Conservation (phyloP, 208 protist genomes). For the Borovskyia barvae region DNA sequence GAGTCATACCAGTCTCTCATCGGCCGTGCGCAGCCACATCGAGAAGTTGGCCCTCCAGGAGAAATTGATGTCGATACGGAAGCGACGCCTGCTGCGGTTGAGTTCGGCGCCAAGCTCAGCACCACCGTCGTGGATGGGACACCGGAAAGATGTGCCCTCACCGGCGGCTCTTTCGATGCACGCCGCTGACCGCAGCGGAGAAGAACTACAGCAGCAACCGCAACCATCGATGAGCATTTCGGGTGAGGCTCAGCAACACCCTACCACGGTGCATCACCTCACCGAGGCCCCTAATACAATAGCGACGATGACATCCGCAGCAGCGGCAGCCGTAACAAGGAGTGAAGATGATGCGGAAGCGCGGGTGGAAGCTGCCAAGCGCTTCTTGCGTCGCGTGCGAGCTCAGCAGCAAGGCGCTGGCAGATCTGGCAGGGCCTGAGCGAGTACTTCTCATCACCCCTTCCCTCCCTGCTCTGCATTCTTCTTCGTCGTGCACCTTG, state of each 20-base stretch:
- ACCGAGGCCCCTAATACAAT: no score
- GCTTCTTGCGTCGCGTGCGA: constrained; percentile 19
- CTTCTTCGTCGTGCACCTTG: background rate
- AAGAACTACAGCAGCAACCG: constrained; percentile 1
- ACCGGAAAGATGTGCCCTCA: no score
- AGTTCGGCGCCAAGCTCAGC: no score
- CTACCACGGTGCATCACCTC: no score
- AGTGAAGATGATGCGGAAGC: no score
- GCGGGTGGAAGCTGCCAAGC: constrained; percentile 15
- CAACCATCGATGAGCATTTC: background rate
- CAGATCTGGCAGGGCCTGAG: no score
- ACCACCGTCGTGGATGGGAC: no score
- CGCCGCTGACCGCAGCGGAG: no score
- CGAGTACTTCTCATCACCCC: background rate
- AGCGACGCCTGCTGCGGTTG: constrained; percentile 41
- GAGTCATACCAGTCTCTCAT: constrained; percentile 55
- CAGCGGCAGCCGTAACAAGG: background rate
- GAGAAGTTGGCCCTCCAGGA: constrained; percentile 63
- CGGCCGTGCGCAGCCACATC: constrained; percentile 59
- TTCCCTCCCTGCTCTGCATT: background rate
- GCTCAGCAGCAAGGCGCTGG: background rate
- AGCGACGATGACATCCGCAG: no score
- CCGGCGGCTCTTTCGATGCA: no score
- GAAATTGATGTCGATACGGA: constrained; percentile 47
- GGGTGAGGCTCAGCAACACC: no score